These are phyloP conservation scores for Pleurozium schreberi DNA, from an alignment of 225 moss, liverwort and hornwort species.

Conservation along the genomic window DNA sequence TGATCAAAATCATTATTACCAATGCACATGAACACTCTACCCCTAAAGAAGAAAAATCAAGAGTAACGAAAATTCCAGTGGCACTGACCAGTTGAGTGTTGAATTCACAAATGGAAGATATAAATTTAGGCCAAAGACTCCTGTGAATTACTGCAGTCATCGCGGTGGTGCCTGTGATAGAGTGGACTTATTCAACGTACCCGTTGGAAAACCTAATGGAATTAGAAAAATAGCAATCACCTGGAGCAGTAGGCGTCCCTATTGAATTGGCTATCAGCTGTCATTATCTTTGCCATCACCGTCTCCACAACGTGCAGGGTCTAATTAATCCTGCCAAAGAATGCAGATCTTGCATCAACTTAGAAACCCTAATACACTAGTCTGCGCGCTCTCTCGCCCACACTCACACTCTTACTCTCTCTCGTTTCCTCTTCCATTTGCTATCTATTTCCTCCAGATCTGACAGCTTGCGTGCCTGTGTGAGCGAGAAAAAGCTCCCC, in stretches of 20 bases:
- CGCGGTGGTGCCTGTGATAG: constrained; percentile 14
- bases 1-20: not conserved
- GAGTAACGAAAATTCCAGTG: not conserved
- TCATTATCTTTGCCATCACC: constrained; percentile 9
- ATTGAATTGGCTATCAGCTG: constrained; percentile 10
- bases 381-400: not conserved
- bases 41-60: not conserved
- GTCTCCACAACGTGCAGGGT: constrained; percentile 8
- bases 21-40: not conserved
- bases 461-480: constrained; percentile 5
- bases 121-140: constrained; percentile 2
- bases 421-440: not conserved
- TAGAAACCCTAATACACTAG: constrained; percentile 20
- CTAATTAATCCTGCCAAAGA: constrained; percentile 20
- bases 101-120: not conserved
- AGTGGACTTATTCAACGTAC: constrained; percentile 14
- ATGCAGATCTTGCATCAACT: constrained; percentile 18
- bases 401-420: not conserved
- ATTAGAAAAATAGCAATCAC: constrained; percentile 15
- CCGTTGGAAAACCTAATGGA: constrained; percentile 9
- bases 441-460: constrained; percentile 7
- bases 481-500: constrained; percentile 10
- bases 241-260: constrained; percentile 13
- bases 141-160: constrained; percentile 20
- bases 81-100: not conserved